A percentile compares a stretch with the other conserved stretches of the same genome.
Conservation (phyloP, 2,329 filamentous ascomycete genomes). For the Exophiala bonariae region DNA sequence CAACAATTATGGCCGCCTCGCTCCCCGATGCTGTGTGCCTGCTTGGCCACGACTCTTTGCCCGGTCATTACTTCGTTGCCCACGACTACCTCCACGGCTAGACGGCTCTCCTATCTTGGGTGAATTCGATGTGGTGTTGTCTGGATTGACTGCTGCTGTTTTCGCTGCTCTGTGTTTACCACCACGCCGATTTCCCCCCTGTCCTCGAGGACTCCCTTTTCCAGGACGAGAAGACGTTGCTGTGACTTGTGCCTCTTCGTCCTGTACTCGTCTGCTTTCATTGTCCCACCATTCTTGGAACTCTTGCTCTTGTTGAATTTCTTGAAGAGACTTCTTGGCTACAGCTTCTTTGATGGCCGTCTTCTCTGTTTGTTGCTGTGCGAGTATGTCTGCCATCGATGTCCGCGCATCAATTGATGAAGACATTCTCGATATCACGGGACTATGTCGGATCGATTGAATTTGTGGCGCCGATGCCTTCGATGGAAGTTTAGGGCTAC, state of each 20-base stretch:
- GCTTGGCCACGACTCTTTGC: slow-evolving; percentile 17
- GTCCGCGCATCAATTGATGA: slow-evolving; percentile 29
- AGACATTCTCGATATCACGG: slow-evolving; percentile 26
- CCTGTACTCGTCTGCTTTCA: slow-evolving; percentile 71
- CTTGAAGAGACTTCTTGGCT: slow-evolving; percentile 84
- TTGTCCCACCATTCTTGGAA: slow-evolving; percentile 97
- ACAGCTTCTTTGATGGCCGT: slow-evolving; percentile 74
- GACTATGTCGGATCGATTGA: slow-evolving; percentile 50
- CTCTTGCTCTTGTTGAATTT: slow-evolving; percentile 95
- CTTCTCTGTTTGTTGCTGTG: slow-evolving; percentile 82
- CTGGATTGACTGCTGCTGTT: neutral
- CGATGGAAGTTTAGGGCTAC: slow-evolving; percentile 31
- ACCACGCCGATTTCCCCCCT: slow-evolving; percentile 25
- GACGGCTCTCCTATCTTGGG: slow-evolving; percentile 4
- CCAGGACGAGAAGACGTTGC: slow-evolving; percentile 32
- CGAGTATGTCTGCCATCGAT: slow-evolving; percentile 87
- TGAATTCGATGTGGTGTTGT: neutral
- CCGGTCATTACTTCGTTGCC: slow-evolving; percentile 10
- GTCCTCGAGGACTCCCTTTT: slow-evolving; percentile 37
- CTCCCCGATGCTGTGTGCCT: slow-evolving; percentile 14
- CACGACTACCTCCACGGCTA: slow-evolving; percentile 8
- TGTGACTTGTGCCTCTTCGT: slow-evolving; percentile 52
- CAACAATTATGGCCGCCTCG: slow-evolving; percentile 11
- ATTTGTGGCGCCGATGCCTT: slow-evolving; percentile 33
- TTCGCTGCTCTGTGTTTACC: slow-evolving; percentile 23